A percentile compares a stretch with the other conserved stretches of the same genome.
Evolutionary conservation across 805 yeast species (phyloP).

Genomic region (Yarrowia sp.): DNA sequence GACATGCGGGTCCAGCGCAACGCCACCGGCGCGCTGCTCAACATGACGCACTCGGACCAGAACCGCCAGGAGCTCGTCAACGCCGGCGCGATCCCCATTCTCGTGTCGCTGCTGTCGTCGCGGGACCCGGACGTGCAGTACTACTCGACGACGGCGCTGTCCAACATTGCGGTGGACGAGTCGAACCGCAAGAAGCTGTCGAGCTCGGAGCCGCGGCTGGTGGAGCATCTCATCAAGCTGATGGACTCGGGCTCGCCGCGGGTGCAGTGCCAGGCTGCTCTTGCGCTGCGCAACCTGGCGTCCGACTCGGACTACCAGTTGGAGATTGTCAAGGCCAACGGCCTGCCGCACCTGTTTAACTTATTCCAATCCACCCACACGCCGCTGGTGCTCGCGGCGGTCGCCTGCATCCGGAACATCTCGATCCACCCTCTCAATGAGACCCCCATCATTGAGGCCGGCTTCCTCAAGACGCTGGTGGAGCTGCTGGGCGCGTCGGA

Average conservation of each 20-base stretch:
- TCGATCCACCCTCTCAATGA: slow-evolving; percentile 96
- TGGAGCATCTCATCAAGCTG: slow-evolving; percentile 77
- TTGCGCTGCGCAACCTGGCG: slow-evolving; percentile 92
- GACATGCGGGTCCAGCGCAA: slow-evolving; percentile 96
- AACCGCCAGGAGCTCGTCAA: slow-evolving; percentile 94
- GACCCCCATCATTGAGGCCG: slow-evolving; percentile 93
- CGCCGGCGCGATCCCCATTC: slow-evolving; percentile 97
- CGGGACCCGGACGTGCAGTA: slow-evolving; percentile 96
- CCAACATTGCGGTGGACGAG: slow-evolving; percentile 97
- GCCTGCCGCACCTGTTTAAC: slow-evolving; percentile 88
- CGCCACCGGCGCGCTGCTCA: slow-evolving; percentile 95
- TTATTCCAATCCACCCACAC: slow-evolving; percentile 85
- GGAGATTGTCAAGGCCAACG: slow-evolving; percentile 94
- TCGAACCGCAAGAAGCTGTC: slow-evolving; percentile 82
- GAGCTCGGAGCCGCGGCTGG: slow-evolving; percentile 89
- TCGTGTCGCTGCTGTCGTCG: slow-evolving; percentile 80
- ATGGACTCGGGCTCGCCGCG: slow-evolving; percentile 94
- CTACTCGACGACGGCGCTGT: slow-evolving; percentile 95
- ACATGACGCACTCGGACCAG: slow-evolving; percentile 97
- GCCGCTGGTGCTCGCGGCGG: slow-evolving; percentile 92
- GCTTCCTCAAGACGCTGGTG: slow-evolving; percentile 89
- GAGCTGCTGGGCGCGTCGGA: slow-evolving; percentile 70
- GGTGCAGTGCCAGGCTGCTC: slow-evolving; percentile 97
- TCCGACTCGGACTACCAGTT: slow-evolving; percentile 94
- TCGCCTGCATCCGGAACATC: slow-evolving; percentile 95